Evolutionary conservation across 148 eudicot species (phyloP).

Genomic region (Tetragonia tetragonoides): DNA sequence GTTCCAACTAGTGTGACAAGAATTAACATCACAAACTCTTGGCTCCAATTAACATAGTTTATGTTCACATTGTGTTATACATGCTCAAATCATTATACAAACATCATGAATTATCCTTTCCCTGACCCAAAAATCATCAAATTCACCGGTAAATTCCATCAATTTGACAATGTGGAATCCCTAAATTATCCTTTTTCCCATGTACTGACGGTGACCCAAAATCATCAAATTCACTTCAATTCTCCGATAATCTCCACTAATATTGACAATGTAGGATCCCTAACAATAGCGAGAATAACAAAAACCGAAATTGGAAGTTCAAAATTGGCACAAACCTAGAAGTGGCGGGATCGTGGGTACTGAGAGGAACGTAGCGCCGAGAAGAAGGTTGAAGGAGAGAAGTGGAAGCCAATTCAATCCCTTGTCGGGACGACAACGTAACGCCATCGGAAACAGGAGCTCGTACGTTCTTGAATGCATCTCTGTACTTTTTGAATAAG

Average conservation of each 20-base stretch:
- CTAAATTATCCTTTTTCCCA: too few species aligned
- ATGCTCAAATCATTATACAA: too few species aligned
- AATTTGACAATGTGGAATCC: too few species aligned
- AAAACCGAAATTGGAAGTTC: neutral
- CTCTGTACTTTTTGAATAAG: slow-evolving; percentile 66
- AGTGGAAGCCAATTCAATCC: slow-evolving; percentile 57
- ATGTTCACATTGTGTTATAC: too few species aligned
- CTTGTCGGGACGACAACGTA: slow-evolving; percentile 31
- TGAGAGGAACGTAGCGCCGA: slow-evolving; percentile 46
- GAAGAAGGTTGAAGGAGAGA: slow-evolving; percentile 50
- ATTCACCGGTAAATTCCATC: too few species aligned
- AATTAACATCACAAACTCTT: too few species aligned
- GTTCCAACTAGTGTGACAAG: too few species aligned
- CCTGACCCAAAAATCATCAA: too few species aligned
- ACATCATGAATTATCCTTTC: too few species aligned
- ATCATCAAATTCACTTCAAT: neutral
- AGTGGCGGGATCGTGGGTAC: slow-evolving; percentile 36
- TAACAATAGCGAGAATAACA: neutral
- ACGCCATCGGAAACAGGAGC: slow-evolving; percentile 40
- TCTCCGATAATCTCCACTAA: neutral
- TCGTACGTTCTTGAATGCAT: slow-evolving; percentile 75
- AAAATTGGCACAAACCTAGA: slow-evolving; percentile 16
- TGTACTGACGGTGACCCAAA: neutral
- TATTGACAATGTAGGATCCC: slow-evolving; percentile 1
- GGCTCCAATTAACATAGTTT: too few species aligned